Evolutionary conservation across 805 yeast genomes (phyloP), one percentile per base, ranked within the genome.

Genomic region (Candida maesae): DNA sequence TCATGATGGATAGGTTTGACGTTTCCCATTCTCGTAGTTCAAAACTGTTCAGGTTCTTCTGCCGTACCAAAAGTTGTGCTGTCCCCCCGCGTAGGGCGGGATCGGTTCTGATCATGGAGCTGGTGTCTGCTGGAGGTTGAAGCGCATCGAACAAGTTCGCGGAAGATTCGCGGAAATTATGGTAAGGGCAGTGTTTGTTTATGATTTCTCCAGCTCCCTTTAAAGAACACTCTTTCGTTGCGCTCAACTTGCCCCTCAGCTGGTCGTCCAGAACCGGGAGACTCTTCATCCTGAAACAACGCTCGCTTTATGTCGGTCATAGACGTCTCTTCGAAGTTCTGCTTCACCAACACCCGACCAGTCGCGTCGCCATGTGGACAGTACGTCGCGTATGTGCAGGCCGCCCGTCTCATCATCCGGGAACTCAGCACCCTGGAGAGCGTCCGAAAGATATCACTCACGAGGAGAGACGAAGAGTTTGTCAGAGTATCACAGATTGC

Each of bases 1-100:
- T 64, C 65, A 42, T 67, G 68, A 38, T 67, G 72, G 26, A 62
- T 45, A 10, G 68, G 70, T 40, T 54, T 59, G 11, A 60, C 58
- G 36, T 38, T 43, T 6, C 53, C 52, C 55, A 46, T 44, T 6
- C n/a, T n/a, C n/a, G n/a, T n/a, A n/a, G n/a, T n/a, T n/a, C n/a
- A n/a, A n/a, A n/a, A n/a, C n/a, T n/a, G n/a, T n/a, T n/a, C n/a
- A n/a, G n/a, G n/a, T n/a, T n/a, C n/a, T n/a, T n/a, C n/a, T n/a
- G n/a, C n/a, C n/a, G n/a, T n/a, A n/a, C n/a, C n/a, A n/a, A n/a
- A n/a, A n/a, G n/a, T n/a, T n/a, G n/a, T n/a, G n/a, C n/a, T n/a
- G n/a, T n/a, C n/a, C n/a, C n/a, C n/a, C n/a, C n/a, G n/a, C n/a
- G n/a, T n/a, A n/a, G n/a, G n/a, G n/a, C n/a, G n/a, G n/a, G n/a